These are phyloP conservation scores for Veloboletus limbatus DNA, from an alignment of 1,284 basidiomycete genomes.

Conservation along the genomic window DNA sequence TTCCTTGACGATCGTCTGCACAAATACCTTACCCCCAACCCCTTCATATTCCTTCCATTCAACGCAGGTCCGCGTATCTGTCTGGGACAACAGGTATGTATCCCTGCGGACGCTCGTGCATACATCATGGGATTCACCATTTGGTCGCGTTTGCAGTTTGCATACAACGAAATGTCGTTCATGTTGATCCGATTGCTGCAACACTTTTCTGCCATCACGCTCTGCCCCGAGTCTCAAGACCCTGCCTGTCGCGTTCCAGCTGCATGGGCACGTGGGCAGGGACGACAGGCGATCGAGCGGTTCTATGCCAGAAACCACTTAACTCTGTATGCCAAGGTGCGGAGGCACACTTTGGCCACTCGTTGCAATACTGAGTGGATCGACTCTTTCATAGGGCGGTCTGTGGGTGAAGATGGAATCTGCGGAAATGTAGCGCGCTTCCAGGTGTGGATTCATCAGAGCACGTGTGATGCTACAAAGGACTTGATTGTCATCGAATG, in stretches of 20 bases:
- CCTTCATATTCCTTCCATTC: slow-evolving; percentile 51
- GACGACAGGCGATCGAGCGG: slow-evolving; percentile 46
- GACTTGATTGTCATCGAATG: not conserved
- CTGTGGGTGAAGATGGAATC: slow-evolving; percentile 32
- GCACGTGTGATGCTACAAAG: not conserved
- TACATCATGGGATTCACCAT: too few species aligned
- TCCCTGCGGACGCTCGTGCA: too few species aligned
- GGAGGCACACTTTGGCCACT: not conserved
- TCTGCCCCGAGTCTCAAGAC: slow-evolving; percentile 47
- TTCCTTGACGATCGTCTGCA: slow-evolving; percentile 42
- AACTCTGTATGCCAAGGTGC: slow-evolving; percentile 48
- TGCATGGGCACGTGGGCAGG: slow-evolving; percentile 42
- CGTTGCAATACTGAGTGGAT: not conserved
- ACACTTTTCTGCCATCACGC: slow-evolving; percentile 46
- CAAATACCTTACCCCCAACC: slow-evolving; percentile 31
- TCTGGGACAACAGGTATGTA: slow-evolving; percentile 38
- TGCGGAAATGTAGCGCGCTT: slow-evolving; percentile 11
- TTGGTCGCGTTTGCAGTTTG: slow-evolving; percentile 47
- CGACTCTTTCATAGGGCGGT: slow-evolving; percentile 20
- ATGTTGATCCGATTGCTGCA: slow-evolving; percentile 65
- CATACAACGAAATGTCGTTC: slow-evolving; percentile 68
- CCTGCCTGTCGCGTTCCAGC: slow-evolving; percentile 42
- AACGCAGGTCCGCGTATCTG: slow-evolving; percentile 51
- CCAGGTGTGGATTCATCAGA: not conserved
- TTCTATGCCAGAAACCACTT: slow-evolving; percentile 52